phyloP scores from a whole-genome alignment of 2,329 filamentous ascomycete species.

The Epichloe brachyelytri region DNA sequence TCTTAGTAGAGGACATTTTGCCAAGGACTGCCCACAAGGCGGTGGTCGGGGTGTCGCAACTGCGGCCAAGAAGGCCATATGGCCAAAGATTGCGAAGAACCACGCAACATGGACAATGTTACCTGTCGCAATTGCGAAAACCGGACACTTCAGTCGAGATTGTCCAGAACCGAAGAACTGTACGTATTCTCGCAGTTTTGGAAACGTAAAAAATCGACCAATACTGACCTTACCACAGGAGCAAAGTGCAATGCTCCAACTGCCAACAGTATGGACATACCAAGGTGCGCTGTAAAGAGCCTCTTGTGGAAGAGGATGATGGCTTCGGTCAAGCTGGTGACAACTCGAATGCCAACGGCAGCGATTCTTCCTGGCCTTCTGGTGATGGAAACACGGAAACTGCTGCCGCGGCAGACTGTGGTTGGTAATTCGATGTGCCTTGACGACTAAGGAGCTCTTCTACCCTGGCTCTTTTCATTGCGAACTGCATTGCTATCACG shows the following conservation, averaged over 20 bases:
- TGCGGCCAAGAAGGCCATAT: constrained; percentile 51
- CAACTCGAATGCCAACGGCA: constrained; percentile 5
- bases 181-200: constrained; percentile 11
- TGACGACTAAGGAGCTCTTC: background rate
- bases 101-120: constrained; percentile 30
- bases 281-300: constrained; percentile 25
- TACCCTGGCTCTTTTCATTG: background rate
- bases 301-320: constrained; percentile 8
- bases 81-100: constrained; percentile 36
- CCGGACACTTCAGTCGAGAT: constrained; percentile 49
- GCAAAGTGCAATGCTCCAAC: constrained; percentile 26
- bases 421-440: background rate
- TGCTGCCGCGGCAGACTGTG: background rate
- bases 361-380: constrained; percentile 1
- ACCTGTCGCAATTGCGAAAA: constrained; percentile 49
- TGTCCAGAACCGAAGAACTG: constrained; percentile 42
- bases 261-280: constrained; percentile 27
- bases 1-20: constrained; percentile 41
- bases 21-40: constrained; percentile 50
- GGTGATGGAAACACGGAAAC: constrained; percentile 1
- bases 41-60: constrained; percentile 44
- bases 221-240: constrained; percentile 14
- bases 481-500: background rate
- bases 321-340: constrained; percentile 5
- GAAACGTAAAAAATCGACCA: background rate